Percentiles rank a stretch among this genome's conserved stretches.
These are phyloP conservation scores for Leishmania aethiopica DNA, from an alignment of 208 protist species.

Conservation along the genomic window DNA sequence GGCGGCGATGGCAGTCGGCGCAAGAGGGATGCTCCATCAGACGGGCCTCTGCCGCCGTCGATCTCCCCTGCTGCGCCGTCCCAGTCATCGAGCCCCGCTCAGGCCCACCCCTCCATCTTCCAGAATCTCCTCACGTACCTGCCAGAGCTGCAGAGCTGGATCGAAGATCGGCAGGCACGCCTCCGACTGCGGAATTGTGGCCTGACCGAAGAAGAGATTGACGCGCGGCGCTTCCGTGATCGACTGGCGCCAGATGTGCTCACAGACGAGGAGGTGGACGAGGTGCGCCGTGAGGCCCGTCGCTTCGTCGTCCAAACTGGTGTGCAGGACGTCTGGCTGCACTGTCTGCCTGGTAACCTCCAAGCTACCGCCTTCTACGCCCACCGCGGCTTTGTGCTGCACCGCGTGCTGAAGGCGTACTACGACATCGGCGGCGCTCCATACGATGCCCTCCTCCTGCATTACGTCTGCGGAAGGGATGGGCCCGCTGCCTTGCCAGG, in stretches of 20 bases:
- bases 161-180: constrained; percentile 28
- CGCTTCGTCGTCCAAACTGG: constrained; percentile 49
- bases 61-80: neutral
- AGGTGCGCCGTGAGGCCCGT: constrained; percentile 17
- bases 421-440: constrained; percentile 51
- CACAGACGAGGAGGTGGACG: constrained; percentile 33
- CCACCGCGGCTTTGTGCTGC: constrained; percentile 50
- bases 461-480: constrained; percentile 13
- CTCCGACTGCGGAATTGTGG: constrained; percentile 21
- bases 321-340: constrained; percentile 73
- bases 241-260: constrained; percentile 10
- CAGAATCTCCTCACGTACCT: constrained; percentile 13
- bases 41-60: neutral
- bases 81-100: neutral
- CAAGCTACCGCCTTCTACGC: constrained; percentile 56
- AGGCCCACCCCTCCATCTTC: neutral
- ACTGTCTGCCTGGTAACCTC: constrained; percentile 61
- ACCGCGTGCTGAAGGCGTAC: constrained; percentile 38
- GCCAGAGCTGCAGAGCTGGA: constrained; percentile 24
- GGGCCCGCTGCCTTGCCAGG: neutral
- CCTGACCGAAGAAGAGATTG: constrained; percentile 20
- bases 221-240: constrained; percentile 28
- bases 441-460: constrained; percentile 35
- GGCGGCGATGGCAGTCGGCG: neutral
- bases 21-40: neutral